Evolutionary conservation across 768 basidiomycete species (phyloP).

Genomic region (Termitomyces sp.): DNA sequence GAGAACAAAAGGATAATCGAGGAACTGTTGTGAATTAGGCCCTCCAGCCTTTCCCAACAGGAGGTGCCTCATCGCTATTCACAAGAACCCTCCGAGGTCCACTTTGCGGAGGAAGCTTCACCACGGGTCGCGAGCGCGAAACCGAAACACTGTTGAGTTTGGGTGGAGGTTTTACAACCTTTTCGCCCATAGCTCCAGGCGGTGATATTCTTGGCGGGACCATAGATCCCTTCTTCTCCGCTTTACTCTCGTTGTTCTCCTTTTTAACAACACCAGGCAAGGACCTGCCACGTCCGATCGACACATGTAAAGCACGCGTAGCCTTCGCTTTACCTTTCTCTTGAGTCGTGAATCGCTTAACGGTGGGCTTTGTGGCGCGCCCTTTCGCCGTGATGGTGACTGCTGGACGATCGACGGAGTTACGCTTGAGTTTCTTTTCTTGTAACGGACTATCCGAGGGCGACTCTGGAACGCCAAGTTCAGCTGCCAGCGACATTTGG

Average conservation of each 20-base stretch:
- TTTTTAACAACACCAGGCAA: constrained; percentile 27
- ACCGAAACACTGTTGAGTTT: constrained; percentile 15
- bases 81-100: constrained; percentile 64
- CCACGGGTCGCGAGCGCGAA: constrained; percentile 16
- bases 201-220: constrained; percentile 18
- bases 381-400: constrained; percentile 15
- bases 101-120: constrained; percentile 33
- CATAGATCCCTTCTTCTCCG: neutral
- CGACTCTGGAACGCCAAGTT: constrained; percentile 38
- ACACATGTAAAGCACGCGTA: constrained; percentile 16
- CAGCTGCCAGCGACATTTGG: constrained; percentile 36
- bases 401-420: constrained; percentile 16
- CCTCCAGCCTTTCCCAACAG: constrained; percentile 42
- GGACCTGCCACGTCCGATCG: constrained; percentile 21
- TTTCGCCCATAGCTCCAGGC: constrained; percentile 10
- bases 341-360: constrained; percentile 27
- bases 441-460: constrained; percentile 48
- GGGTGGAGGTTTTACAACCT: constrained; percentile 12
- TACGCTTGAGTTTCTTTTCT: constrained; percentile 40
- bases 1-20: neutral
- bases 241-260: constrained; percentile 4
- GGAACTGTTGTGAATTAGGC: constrained; percentile 28
- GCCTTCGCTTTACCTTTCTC: constrained; percentile 36
- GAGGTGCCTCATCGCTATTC: constrained; percentile 61
- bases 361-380: constrained; percentile 24